Conservation (phyloP, 2,329 filamentous ascomycete genomes). For the Pseudophaeomoniella oleicola region DNA sequence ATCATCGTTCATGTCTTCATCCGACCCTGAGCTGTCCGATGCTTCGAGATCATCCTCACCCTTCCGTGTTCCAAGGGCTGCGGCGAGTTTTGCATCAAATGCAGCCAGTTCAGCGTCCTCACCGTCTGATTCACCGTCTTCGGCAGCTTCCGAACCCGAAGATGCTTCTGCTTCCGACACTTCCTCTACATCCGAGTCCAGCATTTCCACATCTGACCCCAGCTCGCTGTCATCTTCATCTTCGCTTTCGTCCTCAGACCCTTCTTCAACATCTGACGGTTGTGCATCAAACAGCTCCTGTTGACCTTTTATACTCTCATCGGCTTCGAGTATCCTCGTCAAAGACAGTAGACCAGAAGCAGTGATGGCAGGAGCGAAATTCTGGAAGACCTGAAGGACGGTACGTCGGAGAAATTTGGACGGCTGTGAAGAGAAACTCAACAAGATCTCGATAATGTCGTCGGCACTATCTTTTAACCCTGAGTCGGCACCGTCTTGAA, state of each 20-base stretch:
- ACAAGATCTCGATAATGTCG: conserved; percentile 69
- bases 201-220: conserved; percentile 21
- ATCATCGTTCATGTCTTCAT: conserved; percentile 82
- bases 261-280: conserved; percentile 44
- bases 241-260: conserved; percentile 33
- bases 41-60: conserved; percentile 40
- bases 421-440: conserved; percentile 78
- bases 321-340: conserved; percentile 52
- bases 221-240: conserved; percentile 23
- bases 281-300: conserved; percentile 69
- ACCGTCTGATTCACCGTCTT: conserved; percentile 15
- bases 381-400: conserved; percentile 73
- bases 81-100: conserved; percentile 63
- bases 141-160: conserved; percentile 8
- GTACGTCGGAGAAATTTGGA: conserved; percentile 75
- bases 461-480: conserved; percentile 42
- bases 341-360: conserved; percentile 54
- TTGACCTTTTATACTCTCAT: conserved; percentile 71
- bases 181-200: conserved; percentile 31
- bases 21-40: conserved; percentile 33
- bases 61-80: conserved; percentile 58
- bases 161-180: conserved; percentile 8
- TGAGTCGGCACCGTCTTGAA: conserved; percentile 45
- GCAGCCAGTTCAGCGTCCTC: conserved; percentile 38
- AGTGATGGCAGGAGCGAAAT: conserved; percentile 64